These are phyloP conservation scores for Xylariaceae sp. DNA, from an alignment of 2,329 filamentous ascomycete genomes.

Conservation along the genomic window DNA sequence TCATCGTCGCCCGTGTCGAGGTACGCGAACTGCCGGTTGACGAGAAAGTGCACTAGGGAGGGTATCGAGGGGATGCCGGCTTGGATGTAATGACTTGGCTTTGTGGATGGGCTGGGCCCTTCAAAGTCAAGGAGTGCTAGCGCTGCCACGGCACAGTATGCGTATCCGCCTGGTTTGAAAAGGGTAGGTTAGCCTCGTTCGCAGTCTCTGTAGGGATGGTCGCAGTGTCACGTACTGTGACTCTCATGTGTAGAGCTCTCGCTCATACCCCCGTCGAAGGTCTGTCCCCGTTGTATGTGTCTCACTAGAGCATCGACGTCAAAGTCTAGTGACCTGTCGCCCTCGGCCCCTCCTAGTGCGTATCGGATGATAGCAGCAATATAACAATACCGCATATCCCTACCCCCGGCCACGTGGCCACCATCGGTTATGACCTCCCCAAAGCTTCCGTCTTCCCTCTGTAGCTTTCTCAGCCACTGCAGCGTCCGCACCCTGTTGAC, in stretches of 20 bases:
- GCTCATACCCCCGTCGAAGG: conserved; percentile 84
- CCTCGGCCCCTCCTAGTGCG: conserved; percentile 72
- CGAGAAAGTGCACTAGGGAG: conserved; percentile 59
- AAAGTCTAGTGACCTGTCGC: conserved; percentile 70
- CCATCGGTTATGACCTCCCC: conserved; percentile 75
- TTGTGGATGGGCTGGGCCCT: conserved; percentile 37
- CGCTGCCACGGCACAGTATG: conserved; percentile 84
- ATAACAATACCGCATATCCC: conserved; percentile 88
- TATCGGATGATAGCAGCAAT: conserved; percentile 82
- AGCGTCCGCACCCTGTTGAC: conserved; percentile 73
- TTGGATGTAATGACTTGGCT: conserved; percentile 42
- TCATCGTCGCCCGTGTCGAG: conserved; percentile 47
- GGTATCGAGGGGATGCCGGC: conserved; percentile 49
- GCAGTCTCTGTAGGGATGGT: not conserved
- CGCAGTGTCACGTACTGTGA: conserved; percentile 64
- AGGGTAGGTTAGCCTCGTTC: not conserved
- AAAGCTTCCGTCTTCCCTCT: conserved; percentile 87
- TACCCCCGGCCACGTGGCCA: conserved; percentile 71
- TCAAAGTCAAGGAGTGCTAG: conserved; percentile 76
- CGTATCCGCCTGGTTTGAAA: conserved; percentile 73
- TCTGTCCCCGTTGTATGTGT: conserved; percentile 75
- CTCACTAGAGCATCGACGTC: conserved; percentile 71
- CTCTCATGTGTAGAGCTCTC: conserved; percentile 81
- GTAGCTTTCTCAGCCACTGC: conserved; percentile 75
- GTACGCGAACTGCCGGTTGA: conserved; percentile 68